Base-by-base conservation (phyloP, 2,329 filamentous ascomycete genomes). In the Coniochaeta prunicola region DNA sequence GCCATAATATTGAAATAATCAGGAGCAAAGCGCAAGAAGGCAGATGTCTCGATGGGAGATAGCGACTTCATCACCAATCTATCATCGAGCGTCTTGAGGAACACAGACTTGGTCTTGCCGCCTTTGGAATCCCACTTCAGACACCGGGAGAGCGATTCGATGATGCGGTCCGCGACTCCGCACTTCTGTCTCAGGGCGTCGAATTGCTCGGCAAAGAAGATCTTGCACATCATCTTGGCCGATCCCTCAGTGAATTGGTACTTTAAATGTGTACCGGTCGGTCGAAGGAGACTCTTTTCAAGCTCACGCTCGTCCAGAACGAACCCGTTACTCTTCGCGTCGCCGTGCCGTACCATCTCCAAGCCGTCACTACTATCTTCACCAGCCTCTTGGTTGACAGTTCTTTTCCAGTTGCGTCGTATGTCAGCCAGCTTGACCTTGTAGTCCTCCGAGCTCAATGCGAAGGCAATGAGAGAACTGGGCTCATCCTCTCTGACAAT, bases 1-100 rank as follows among this genome's bases (percentile, higher is more conserved):
- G 92, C 91, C 88, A 97, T 97, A 70, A 99, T 96, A 66, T 88
- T 89, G 72, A 99, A 99, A 75, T 99, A 99, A 38, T 93, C 92
- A 1, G 94, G 94, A 0, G 94, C 96, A 69, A 99, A 99, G 65
- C 89, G 89, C 65, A 97, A 82, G 73, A 99, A 99, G 0, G 94
- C 92, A 38, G 91, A 88, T 1, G 94, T 96, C 74, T 99, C 94
- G 57, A 97, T 87, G 1, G 91, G 87, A 1, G 92, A 93, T 10
- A 99, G 78, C 0, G 90, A 92, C 77, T 97, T 97, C 67, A 97
- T 83, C 53, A 99, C 90, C 62, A 99, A 88, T 36, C 94, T 87
- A 68, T 97, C 92, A 72, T 99, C 94, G 24, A 97, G 80, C 0
- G 94, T 99, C 75, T 97, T 99, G 63, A 99, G 77, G 72, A 99